Base-by-base conservation (phyloP, 2,329 filamentous ascomycete species). In the Talaromyces sp. region DNA sequence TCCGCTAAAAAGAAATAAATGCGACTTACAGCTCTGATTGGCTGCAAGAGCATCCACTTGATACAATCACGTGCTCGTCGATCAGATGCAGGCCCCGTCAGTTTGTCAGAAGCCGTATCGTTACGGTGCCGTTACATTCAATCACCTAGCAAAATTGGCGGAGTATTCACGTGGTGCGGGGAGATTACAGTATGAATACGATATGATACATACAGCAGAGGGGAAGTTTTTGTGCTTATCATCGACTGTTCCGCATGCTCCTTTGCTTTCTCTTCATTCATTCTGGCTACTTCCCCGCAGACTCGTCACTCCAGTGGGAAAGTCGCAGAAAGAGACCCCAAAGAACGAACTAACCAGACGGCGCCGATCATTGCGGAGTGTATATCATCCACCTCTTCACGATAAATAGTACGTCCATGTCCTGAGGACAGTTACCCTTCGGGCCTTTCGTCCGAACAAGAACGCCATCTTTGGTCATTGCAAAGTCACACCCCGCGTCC, bases 101-200 rank as follows among this genome's bases (percentile, higher is more conserved):
- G 59, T 13, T 14, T 24, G 52, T 24, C 50, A 13, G 31, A 22
- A 19, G 10, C 5, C 8, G 50, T 54, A 56, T 9, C 24, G n/a
- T 56, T 37, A 56, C 52, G 22, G 4, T 2, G n/a, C 7, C 33
- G 7, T 27, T 59, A 59, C 56, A 31, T 2, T 19, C 1, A 7
- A n/a, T 41, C 11, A 24, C 2, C 11, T 3, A 7, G 7, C 22
- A 31, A 27, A 1, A 33, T 57, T 39, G 35, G 43, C 52, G 35
- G 58, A 45, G 10, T 7, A 22, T 57, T 64, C 59, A 62, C 59
- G 59, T 65, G 59, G 24, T 65, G 64, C 64, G 64, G 64, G 64
- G 64, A 62, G 10, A 58, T 50, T 56, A 60, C 48, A 13, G 11
- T 2, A 5, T 52, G 2, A 13, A 61, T 61, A 41, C 37, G 16